phyloP scores from a whole-genome alignment of 371 early-diverging fungal species.

The Saksenaea oblongispora region DNA sequence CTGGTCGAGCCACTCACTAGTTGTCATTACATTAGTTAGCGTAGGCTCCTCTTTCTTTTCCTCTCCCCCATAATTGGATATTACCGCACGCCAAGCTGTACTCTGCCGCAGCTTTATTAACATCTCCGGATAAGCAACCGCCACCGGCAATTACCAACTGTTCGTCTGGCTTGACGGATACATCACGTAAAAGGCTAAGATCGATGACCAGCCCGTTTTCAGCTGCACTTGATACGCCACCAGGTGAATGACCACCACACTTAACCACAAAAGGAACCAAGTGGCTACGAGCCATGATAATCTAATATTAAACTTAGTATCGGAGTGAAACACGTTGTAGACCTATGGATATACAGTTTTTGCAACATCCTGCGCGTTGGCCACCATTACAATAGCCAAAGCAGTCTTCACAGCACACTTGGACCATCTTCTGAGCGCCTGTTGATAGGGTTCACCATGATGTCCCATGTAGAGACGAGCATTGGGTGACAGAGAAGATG shows the following conservation, averaged over 20 bases:
- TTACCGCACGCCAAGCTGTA: slow-evolving; percentile 47
- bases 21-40: neutral
- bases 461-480: slow-evolving; percentile 23
- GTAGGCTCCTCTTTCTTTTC: neutral
- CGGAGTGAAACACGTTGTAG: neutral
- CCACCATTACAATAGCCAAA: slow-evolving; percentile 22
- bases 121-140: slow-evolving; percentile 40
- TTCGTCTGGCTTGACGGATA: slow-evolving; percentile 28
- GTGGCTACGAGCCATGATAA: slow-evolving; percentile 22
- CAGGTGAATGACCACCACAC: slow-evolving; percentile 64
- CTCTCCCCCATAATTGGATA: slow-evolving; percentile 13
- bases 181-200: slow-evolving; percentile 22
- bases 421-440: slow-evolving; percentile 27
- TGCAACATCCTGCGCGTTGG: slow-evolving; percentile 27
- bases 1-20: slow-evolving; percentile 36
- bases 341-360: slow-evolving; percentile 21
- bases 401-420: slow-evolving; percentile 25
- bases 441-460: slow-evolving; percentile 20
- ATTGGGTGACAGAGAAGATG: slow-evolving; percentile 16
- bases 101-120: slow-evolving; percentile 33
- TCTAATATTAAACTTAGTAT: slow-evolving; percentile 9
- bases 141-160: slow-evolving; percentile 31
- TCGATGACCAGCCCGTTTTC: slow-evolving; percentile 46
- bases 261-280: slow-evolving; percentile 34
- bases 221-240: slow-evolving; percentile 40